Evolutionary conservation across 805 yeast genomes (phyloP), one percentile per base, ranked within the genome.

Genomic region (Kodamaea kaohsiungensis): DNA sequence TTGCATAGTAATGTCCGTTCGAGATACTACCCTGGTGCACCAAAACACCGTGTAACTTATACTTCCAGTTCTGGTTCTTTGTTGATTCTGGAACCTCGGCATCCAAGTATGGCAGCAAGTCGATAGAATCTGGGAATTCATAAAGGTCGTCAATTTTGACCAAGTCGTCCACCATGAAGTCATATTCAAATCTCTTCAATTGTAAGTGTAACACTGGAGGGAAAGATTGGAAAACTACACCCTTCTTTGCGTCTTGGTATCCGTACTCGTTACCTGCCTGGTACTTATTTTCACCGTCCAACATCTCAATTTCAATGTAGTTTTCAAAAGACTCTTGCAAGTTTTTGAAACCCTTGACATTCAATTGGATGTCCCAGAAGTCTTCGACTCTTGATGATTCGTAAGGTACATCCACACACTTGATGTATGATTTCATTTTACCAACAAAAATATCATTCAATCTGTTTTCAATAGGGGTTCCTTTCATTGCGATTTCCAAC

Each of bases 361-460:
- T 95, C 56, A 95, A 76, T 70, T 95, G 99, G 57, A 95, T 89
- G 75, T 95, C 99, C 99, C 99, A 95, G 65, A 89, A 95, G 66
- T 95, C 98, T 69, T 95, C 99, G 2, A 80, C 83, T 57, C 98
- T 81, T 2, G 96, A 84, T 40, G 96, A 88, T 72, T 95, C 98
- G 68, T 90, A 95, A 51, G 92, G 91, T 12, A 95, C 98, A 67
- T 93, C 84, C 45, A 93, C 82, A 72, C 99, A 95, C 68, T 91
- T 88, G 64, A 95, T 89, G 66, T 84, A 95, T 60, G 96, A 89
- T 70, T 89, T 93, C 98, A 93, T 95, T 69, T 89, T 91, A 9
- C 98, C 99, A 13, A 95, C 98, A 73, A 95, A 95, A 1, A 92
- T 81, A 55, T 89, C 87, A 64, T 84, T 88, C 53, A 95, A 70